These are phyloP conservation scores for Senna siamea DNA, from an alignment of 306 rosid genomes.

Conservation along the genomic window DNA sequence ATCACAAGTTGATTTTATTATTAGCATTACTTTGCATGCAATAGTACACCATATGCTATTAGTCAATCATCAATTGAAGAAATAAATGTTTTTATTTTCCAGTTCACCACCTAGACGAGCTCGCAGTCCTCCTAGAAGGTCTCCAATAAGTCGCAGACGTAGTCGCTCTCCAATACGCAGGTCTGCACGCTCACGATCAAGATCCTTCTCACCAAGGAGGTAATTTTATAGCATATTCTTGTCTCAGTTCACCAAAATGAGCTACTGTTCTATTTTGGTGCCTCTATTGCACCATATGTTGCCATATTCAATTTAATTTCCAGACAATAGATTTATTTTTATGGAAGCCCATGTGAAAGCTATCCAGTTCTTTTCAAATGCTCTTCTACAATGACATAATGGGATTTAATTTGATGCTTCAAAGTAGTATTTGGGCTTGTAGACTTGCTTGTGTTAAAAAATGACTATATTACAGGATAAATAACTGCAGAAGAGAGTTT, in stretches of 20 bases:
- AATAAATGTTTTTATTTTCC: constrained; percentile 37
- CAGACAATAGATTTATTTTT: constrained; percentile 9
- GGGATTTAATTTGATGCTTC: constrained; percentile 18
- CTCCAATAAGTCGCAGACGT: constrained; percentile 83
- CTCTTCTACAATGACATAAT: not conserved
- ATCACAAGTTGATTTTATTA: not conserved
- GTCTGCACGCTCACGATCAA: constrained; percentile 80
- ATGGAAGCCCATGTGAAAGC: constrained; percentile 21
- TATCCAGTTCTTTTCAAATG: constrained; percentile 5
- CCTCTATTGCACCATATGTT: not conserved
- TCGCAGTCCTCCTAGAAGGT: constrained; percentile 98
- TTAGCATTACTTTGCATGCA: not conserved
- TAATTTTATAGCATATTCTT: constrained; percentile 37
- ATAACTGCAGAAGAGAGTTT: too few relatives aligned
- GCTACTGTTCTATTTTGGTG: not conserved
- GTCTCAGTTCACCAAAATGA: constrained; percentile 9
- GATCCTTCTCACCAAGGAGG: constrained; percentile 95
- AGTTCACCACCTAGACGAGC: constrained; percentile 86
- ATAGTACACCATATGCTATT: not conserved
- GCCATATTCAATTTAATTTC: not conserved
- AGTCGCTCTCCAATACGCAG: constrained; percentile 92
- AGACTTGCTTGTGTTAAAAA: constrained; percentile 8
- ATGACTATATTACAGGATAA: too few relatives aligned
- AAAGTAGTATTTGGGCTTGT: not conserved
- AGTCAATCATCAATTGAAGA: constrained; percentile 27